Base-by-base conservation (phyloP, 1,284 basidiomycete genomes). In the Melampsora americana region DNA sequence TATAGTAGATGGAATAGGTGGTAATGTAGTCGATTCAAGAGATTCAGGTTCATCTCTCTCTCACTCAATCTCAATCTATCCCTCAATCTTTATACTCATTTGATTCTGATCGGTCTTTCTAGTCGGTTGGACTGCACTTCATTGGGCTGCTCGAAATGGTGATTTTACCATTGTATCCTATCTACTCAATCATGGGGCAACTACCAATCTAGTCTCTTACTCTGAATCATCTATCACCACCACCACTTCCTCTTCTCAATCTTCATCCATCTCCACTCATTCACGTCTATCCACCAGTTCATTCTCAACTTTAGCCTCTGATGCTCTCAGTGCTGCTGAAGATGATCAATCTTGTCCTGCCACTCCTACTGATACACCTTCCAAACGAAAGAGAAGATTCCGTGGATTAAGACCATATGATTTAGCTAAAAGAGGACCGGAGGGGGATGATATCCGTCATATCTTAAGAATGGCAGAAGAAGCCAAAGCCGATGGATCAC, bases 111-210 rank as follows among this genome's bases (percentile, higher is more conserved):
- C 32, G 30, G n/a, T 44, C 14, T 50, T 48, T 23, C 12, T 80
- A 93, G 92, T 88, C 77, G 94, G 95, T 56, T 98, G 95, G 95
- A 94, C 92, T 2, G 89, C 95, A 0, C 85, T 99, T n/a, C 95
- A 97, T 82, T 91, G 95, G 85, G 93, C 95, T 12, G 91, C 90
- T 18, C 84, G 97, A 74, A 85, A 92, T 64, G 90, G 93, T 16
- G 93, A 95, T 46, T 90, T 95, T 6, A 94, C 94, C 0, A 86
- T 98, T 20, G 89, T 97, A 46, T 92, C 93, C 0, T 91, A 93
- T 85, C 86, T 99, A 32, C 89, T 98, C 83, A 95, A 92, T 20
- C 92, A 93, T 79, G 93, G 94, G 56, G 91, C 91, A 75, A 92
- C 91, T 14, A 89, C 91, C 0, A 88, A 91, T 73, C 87, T 88